Base-by-base conservation (phyloP, 805 yeast genomes). In the Starmerella sp. region DNA sequence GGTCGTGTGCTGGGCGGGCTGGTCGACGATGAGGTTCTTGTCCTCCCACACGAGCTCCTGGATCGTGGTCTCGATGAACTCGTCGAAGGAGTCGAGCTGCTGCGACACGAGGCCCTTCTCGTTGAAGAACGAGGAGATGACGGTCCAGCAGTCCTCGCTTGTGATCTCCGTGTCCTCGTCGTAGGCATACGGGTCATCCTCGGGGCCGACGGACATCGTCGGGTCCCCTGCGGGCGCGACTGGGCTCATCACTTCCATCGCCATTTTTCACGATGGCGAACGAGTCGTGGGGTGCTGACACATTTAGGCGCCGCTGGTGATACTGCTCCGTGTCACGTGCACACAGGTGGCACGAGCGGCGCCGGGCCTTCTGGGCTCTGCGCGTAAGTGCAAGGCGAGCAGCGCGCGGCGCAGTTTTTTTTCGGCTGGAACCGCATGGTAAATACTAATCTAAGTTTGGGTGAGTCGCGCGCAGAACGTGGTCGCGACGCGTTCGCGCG, bases 61-160 rank as follows among this genome's bases (percentile, higher is more conserved):
- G 69, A 93, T 87, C 46, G 97, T 87, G 37, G 95, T 83, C 70
- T 89, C 95, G 62, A 93, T 90, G 73, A 93, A 93, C 75, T 93
- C 98, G 73, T 93, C 96, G 69, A 95, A 93, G 17, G 98, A 95
- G 67, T 93, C 98, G 66, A 93, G 77, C 76, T 93, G 99, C 73
- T 93, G 98, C 29, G 97, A 89, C 32, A 93, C 99, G 62, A 93
- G 78, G 57, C 98, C 98, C 68, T 90, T 91, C 67, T 90, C 95
- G 72, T 85, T 88, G 77, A 93, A 93, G 71, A 93, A 93, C 15
- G 97, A 81, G 32, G 96, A 85, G 62, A 93, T 93, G 59, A 93
- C 97, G 35, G 95, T 84, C 99, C 99, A 93, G 73, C 98, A 93
- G 76, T 93, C 98, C 74, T 93, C 98, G 32, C 96, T 86, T 35